These are phyloP conservation scores for Hygrocybe coccinea DNA, from an alignment of 768 basidiomycete genomes.

Conservation along the genomic window DNA sequence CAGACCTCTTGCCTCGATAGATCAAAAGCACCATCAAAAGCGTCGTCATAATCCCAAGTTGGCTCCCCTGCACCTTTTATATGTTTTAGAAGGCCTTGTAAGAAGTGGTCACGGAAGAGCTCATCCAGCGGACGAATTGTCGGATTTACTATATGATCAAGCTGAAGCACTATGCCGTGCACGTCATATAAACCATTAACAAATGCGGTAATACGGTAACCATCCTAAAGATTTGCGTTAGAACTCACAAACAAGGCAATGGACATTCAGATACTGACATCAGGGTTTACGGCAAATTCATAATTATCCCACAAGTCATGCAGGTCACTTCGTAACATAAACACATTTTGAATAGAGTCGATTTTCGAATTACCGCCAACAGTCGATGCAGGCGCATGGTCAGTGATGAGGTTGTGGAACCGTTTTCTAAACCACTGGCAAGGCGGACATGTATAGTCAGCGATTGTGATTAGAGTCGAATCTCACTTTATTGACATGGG, in stretches of 20 bases:
- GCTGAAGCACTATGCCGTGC: slow-evolving; percentile 19
- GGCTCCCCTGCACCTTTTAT: slow-evolving; percentile 30
- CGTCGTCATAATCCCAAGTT: slow-evolving; percentile 23
- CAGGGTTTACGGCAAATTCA: slow-evolving; percentile 24
- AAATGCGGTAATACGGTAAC: slow-evolving; percentile 28
- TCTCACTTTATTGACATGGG: slow-evolving; percentile 23
- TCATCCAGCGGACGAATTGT: slow-evolving; percentile 29
- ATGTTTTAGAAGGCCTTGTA: slow-evolving; percentile 31
- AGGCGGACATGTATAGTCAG: slow-evolving; percentile 3
- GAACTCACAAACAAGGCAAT: background rate
- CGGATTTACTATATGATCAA: slow-evolving; percentile 28
- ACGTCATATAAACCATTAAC: slow-evolving; percentile 23
- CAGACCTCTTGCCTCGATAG: slow-evolving; percentile 21
- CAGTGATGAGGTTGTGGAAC: slow-evolving; percentile 16
- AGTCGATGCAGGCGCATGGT: slow-evolving; percentile 9
- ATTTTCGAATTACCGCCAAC: slow-evolving; percentile 17
- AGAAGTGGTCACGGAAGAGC: slow-evolving; percentile 30
- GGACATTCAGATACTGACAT: slow-evolving; percentile 15
- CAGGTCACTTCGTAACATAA: slow-evolving; percentile 23
- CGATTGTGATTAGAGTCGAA: background rate
- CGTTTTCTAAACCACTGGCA: slow-evolving; percentile 19
- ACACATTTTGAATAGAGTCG: slow-evolving; percentile 25
- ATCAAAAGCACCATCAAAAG: slow-evolving; percentile 14
- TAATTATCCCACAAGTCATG: slow-evolving; percentile 23
- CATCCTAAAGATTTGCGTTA: slow-evolving; percentile 18